A percentile compares a stretch with the other conserved stretches of the same genome.
Conservation (phyloP, 73 alveolate species). For the Stentor roeselii region DNA sequence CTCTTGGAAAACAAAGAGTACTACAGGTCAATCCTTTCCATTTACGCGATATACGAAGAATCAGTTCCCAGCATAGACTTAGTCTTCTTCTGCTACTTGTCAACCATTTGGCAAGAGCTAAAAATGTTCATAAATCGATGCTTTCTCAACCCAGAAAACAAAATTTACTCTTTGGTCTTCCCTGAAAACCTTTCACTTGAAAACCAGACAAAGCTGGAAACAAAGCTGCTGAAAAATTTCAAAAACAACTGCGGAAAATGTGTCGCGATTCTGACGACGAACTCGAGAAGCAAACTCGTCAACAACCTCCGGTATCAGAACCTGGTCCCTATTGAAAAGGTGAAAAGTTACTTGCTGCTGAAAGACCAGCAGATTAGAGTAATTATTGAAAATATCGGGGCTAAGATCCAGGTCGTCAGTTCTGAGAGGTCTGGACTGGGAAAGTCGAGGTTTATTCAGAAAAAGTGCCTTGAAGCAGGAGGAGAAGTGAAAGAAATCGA, state of each 20-base stretch:
- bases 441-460: background rate
- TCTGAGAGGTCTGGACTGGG: constrained; percentile 2
- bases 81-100: background rate
- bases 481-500: background rate
- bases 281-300: background rate
- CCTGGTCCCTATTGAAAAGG: background rate
- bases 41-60: background rate
- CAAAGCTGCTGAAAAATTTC: background rate
- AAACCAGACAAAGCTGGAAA: background rate
- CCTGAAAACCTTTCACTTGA: constrained; percentile 3
- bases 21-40: background rate
- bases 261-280: background rate
- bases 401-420: background rate
- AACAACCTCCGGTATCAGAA: background rate
- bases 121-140: background rate
- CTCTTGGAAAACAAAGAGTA: too few relatives aligned
- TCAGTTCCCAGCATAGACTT: background rate
- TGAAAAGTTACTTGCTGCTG: background rate
- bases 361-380: background rate
- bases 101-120: constrained; percentile 5
- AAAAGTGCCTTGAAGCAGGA: background rate
- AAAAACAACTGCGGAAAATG: background rate
- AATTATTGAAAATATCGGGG: background rate
- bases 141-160: background rate
- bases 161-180: background rate